Conservation (phyloP, 2,329 filamentous ascomycete genomes). For the Dactylellina cionopaga region DNA sequence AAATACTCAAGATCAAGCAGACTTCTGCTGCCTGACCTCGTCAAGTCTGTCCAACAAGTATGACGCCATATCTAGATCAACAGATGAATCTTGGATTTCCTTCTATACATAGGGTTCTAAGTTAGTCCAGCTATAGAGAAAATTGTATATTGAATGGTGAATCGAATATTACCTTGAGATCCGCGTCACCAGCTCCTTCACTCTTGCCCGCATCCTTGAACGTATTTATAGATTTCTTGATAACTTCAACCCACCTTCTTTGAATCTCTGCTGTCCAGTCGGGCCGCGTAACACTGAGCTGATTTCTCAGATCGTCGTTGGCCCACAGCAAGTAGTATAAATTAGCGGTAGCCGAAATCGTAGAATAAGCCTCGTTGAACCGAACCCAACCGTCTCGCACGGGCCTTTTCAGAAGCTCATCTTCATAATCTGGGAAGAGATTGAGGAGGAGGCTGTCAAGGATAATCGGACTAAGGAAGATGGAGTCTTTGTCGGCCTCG, state of each 20-base stretch:
- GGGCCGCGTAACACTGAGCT: slow-evolving; percentile 17
- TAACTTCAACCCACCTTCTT: slow-evolving; percentile 37
- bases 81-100: slow-evolving; percentile 30
- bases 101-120: slow-evolving; percentile 1
- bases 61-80: slow-evolving; percentile 41
- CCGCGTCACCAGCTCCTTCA: slow-evolving; percentile 10
- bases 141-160: neutral
- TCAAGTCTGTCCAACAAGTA: slow-evolving; percentile 46
- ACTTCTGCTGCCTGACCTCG: slow-evolving; percentile 44
- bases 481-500: slow-evolving; percentile 46
- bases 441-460: slow-evolving; percentile 54
- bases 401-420: slow-evolving; percentile 39
- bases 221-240: slow-evolving; percentile 31
- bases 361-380: slow-evolving; percentile 55
- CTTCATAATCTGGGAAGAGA: slow-evolving; percentile 56
- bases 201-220: slow-evolving; percentile 29
- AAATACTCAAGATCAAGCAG: slow-evolving; percentile 8
- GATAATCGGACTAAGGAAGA: slow-evolving; percentile 55
- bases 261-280: slow-evolving; percentile 43
- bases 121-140: neutral
- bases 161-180: slow-evolving; percentile 20
- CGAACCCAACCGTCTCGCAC: slow-evolving; percentile 52
- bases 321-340: slow-evolving; percentile 55
- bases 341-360: slow-evolving; percentile 55
- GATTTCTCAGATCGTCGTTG: slow-evolving; percentile 44